Conservation (phyloP, 352 stramenopile species). For the Phytophthora boehmeriae region DNA sequence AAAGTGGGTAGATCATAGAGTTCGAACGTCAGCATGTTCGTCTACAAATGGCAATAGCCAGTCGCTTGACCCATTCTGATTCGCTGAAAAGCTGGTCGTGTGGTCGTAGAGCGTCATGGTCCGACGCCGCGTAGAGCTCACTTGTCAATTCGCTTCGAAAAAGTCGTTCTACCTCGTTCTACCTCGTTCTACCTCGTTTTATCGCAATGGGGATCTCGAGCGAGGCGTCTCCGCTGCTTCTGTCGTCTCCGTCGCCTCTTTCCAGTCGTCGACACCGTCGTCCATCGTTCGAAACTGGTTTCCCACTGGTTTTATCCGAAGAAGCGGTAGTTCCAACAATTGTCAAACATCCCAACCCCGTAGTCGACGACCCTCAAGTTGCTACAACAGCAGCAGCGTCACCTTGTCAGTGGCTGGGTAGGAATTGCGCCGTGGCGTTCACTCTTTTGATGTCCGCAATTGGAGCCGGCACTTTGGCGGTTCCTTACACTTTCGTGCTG, state of each 20-base stretch:
- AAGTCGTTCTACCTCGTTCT: too few relatives aligned
- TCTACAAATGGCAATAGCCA: neutral
- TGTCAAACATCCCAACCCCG: constrained; percentile 8
- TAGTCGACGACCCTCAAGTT: neutral
- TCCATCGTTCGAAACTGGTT: constrained; percentile 44
- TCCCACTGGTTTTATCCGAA: constrained; percentile 34
- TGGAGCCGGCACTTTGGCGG: constrained; percentile 54
- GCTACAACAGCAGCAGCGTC: constrained; percentile 4
- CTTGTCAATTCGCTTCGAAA: constrained; percentile 2
- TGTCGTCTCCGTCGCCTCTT: constrained; percentile 13
- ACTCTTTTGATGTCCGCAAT: constrained; percentile 70
- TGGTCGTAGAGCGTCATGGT: constrained; percentile 20
- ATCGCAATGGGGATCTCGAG: constrained; percentile 13
- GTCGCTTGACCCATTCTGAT: constrained; percentile 3
- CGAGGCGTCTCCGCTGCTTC: constrained; percentile 35
- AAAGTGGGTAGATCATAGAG: constrained; percentile 1
- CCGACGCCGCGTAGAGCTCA: constrained; percentile 22
- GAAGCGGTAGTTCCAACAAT: constrained; percentile 21
- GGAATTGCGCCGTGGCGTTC: constrained; percentile 40
- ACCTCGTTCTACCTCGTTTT: too few relatives aligned
- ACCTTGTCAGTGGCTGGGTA: constrained; percentile 29
- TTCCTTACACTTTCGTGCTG: constrained; percentile 76
- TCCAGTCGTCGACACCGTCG: constrained; percentile 19
- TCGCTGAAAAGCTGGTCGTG: constrained; percentile 21
- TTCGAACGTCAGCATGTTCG: too few relatives aligned